Percentiles rank a stretch among this genome's conserved stretches.
These are phyloP conservation scores for Pholiota conissans DNA, from an alignment of 768 basidiomycete genomes.

Conservation along the genomic window DNA sequence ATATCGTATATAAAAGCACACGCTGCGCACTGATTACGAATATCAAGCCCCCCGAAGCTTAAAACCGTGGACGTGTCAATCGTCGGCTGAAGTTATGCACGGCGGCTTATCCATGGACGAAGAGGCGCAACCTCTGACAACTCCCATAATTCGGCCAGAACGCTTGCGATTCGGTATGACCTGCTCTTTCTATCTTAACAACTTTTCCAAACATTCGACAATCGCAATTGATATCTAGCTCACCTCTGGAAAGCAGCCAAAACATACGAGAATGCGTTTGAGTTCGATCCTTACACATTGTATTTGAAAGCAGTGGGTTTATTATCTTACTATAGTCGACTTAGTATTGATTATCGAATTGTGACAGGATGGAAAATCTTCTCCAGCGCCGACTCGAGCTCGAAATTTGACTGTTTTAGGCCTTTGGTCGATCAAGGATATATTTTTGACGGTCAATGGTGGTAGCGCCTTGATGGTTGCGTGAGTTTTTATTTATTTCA, in stretches of 20 bases:
- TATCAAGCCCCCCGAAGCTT: too few species aligned
- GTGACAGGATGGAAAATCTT: not conserved
- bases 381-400: not conserved
- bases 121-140: not conserved
- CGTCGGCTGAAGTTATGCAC: too few species aligned
- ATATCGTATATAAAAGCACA: too few species aligned
- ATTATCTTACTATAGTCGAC: not conserved
- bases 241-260: conserved; percentile 23
- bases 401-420: not conserved
- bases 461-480: conserved; percentile 24
- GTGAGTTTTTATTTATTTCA: conserved; percentile 14
- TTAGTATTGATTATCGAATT: not conserved
- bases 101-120: not conserved
- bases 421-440: conserved; percentile 23
- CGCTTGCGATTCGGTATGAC: not conserved
- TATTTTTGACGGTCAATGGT: conserved; percentile 22
- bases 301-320: conserved; percentile 16
- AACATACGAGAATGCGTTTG: conserved; percentile 21
- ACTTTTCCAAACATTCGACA: not conserved
- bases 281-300: conserved; percentile 17
- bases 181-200: too few species aligned
- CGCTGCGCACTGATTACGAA: too few species aligned
- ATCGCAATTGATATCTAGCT: conserved; percentile 7
- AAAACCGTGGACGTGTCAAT: too few species aligned
- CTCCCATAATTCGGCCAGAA: not conserved